A percentile compares a stretch with the other conserved stretches of the same genome.
Evolutionary conservation across 2,329 filamentous ascomycete genomes (phyloP).

Genomic region (Didymella exigua): DNA sequence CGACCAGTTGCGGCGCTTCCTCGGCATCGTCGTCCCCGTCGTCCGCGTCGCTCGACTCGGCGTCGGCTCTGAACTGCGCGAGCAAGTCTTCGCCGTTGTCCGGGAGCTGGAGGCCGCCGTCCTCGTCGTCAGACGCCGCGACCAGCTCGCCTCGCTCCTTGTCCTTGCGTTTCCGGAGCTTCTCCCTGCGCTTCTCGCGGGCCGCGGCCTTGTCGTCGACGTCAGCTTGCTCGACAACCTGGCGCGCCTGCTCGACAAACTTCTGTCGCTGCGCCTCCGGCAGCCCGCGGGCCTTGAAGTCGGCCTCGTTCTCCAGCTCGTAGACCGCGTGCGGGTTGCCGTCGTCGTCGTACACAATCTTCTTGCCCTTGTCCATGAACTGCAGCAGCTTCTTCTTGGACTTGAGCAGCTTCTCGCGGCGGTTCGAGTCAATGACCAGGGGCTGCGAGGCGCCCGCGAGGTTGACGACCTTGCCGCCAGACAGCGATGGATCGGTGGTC

Average conservation of each 20-base stretch:
- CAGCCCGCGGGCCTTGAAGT: conserved; percentile 75
- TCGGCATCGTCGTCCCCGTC: conserved; percentile 52
- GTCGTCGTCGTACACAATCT: conserved; percentile 90
- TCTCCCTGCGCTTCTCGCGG: conserved; percentile 78
- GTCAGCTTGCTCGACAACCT: conserved; percentile 76
- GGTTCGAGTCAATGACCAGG: conserved; percentile 89
- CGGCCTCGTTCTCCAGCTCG: conserved; percentile 83
- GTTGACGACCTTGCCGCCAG: conserved; percentile 64
- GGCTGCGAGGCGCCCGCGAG: conserved; percentile 70
- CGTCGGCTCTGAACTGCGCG: conserved; percentile 52
- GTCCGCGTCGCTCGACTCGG: conserved; percentile 50
- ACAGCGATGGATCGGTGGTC: conserved; percentile 43
- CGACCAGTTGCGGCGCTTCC: conserved; percentile 52
- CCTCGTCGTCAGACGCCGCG: conserved; percentile 33
- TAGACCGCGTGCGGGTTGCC: conserved; percentile 84
- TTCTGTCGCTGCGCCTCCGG: conserved; percentile 75
- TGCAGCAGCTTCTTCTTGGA: conserved; percentile 95
- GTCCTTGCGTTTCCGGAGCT: conserved; percentile 74
- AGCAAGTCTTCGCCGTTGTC: conserved; percentile 47
- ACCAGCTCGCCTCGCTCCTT: conserved; percentile 59
- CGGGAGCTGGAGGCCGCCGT: conserved; percentile 37
- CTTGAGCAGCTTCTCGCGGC: conserved; percentile 90
- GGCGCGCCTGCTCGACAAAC: conserved; percentile 78
- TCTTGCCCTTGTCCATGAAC: conserved; percentile 83
- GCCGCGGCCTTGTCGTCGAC: conserved; percentile 79